These are phyloP conservation scores for Phytophthora chlamydospora DNA, from an alignment of 352 stramenopile species.

Conservation along the genomic window DNA sequence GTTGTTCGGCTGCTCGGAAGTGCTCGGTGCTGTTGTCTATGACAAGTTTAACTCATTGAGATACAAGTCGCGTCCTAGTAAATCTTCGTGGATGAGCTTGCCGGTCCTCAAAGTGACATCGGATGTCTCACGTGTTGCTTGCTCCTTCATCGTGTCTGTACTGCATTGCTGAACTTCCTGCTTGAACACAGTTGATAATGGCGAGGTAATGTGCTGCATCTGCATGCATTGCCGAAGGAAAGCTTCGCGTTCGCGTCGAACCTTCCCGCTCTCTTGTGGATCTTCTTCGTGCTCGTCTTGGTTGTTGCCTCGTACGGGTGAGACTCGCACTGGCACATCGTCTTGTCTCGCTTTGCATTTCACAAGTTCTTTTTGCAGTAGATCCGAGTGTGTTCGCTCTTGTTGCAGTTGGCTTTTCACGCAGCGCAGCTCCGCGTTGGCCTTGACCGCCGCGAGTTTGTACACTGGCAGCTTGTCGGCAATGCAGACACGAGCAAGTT, in stretches of 20 bases:
- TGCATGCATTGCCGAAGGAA: slow-evolving; percentile 28
- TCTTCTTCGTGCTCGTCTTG: slow-evolving; percentile 5
- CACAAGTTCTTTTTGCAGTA: slow-evolving; percentile 36
- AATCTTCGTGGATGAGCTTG: slow-evolving; percentile 13
- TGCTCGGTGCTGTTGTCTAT: not conserved
- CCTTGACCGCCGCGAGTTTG: slow-evolving; percentile 44
- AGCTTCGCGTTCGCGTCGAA: slow-evolving; percentile 18
- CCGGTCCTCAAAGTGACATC: not conserved
- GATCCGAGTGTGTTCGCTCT: slow-evolving; percentile 40
- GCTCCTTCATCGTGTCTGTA: not conserved
- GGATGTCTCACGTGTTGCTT: not conserved
- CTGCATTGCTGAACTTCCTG: not conserved
- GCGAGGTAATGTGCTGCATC: not conserved
- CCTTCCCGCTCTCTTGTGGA: not conserved
- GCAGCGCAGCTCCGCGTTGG: slow-evolving; percentile 42
- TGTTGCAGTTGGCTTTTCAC: slow-evolving; percentile 46
- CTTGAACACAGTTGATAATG: not conserved
- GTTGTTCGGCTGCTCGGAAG: too few relatives aligned
- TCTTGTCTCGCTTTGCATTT: slow-evolving; percentile 32
- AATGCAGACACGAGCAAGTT: slow-evolving; percentile 18
- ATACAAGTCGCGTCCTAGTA: slow-evolving; percentile 7
- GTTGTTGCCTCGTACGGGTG: slow-evolving; percentile 12
- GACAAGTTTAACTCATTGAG: slow-evolving; percentile 4
- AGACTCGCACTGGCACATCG: slow-evolving; percentile 18
- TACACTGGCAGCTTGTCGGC: slow-evolving; percentile 34